Percentiles rank a stretch among this genome's conserved stretches.
Conservation (phyloP, 2,329 filamentous ascomycete genomes). For the Alternaria viburni region DNA sequence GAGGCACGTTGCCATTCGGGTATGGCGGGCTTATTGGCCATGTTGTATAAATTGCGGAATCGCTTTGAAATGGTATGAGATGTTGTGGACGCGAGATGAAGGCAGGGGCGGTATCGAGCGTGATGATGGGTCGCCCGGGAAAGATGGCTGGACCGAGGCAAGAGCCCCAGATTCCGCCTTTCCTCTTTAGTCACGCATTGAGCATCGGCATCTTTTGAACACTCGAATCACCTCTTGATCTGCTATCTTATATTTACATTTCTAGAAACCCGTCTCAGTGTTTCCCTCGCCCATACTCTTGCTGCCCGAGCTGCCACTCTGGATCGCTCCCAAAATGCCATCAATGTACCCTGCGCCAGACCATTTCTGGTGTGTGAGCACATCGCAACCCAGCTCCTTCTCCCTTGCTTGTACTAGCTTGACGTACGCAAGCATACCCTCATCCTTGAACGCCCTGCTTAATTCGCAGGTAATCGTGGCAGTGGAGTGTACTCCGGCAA, state of each 20-base stretch:
- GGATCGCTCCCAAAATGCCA: constrained; percentile 86
- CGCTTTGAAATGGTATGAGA: not conserved
- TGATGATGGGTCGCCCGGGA: constrained; percentile 19
- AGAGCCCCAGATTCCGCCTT: constrained; percentile 9
- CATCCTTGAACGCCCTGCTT: constrained; percentile 79
- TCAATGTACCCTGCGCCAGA: constrained; percentile 79
- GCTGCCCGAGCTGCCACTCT: constrained; percentile 86
- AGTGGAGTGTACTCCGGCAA: constrained; percentile 68
- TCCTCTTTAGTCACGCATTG: constrained; percentile 4
- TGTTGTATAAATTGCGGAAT: not conserved
- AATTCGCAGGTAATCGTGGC: constrained; percentile 75
- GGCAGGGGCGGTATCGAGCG: constrained; percentile 5
- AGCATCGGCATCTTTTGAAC: not conserved
- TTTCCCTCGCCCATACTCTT: constrained; percentile 96
- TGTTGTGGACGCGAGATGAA: constrained; percentile 2
- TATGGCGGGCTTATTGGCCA: constrained; percentile 35
- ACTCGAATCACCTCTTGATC: not conserved
- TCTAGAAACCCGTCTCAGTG: constrained; percentile 66
- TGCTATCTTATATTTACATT: not conserved
- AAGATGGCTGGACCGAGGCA: constrained; percentile 31
- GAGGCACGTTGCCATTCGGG: constrained; percentile 46
- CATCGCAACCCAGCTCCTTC: constrained; percentile 88
- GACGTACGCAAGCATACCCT: constrained; percentile 98
- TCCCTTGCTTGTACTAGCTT: constrained; percentile 87
- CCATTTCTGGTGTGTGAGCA: constrained; percentile 95